Conservation (phyloP, 371 early-diverging fungal species). For the Mortierella sp. region DNA sequence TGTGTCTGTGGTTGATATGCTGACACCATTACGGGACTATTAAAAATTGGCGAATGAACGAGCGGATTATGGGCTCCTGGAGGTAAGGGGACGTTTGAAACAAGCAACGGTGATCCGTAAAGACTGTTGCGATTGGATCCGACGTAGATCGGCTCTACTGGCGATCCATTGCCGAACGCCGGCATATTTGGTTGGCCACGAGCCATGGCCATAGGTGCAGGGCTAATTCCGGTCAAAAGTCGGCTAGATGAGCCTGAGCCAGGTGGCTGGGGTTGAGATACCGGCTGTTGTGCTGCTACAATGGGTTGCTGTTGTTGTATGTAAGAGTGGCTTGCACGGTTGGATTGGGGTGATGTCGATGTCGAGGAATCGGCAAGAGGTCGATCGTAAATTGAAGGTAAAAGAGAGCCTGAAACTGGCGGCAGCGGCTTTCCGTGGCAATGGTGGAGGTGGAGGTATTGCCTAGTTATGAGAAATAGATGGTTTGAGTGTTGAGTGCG, state of each 20-base stretch:
- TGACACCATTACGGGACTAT: background rate
- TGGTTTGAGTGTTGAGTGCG: background rate
- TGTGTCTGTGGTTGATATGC: conserved; percentile 38
- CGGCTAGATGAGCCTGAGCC: conserved; percentile 10
- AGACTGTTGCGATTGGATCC: conserved; percentile 29
- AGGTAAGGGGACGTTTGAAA: conserved; percentile 41
- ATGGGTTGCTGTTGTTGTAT: conserved; percentile 11
- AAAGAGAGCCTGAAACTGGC: conserved; percentile 17
- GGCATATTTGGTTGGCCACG: conserved; percentile 7
- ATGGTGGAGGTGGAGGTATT: conserved; percentile 46
- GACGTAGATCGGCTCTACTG: background rate
- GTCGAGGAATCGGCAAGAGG: background rate
- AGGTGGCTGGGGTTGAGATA: background rate
- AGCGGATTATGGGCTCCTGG: conserved; percentile 47
- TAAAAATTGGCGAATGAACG: conserved; percentile 19
- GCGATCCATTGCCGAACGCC: conserved; percentile 11
- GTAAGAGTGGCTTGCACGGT: background rate
- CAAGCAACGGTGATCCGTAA: conserved; percentile 38
- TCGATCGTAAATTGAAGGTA: conserved; percentile 13
- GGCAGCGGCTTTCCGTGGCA: conserved; percentile 36
- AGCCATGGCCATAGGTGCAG: conserved; percentile 19
- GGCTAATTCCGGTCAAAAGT: conserved; percentile 19
- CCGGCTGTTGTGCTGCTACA: background rate
- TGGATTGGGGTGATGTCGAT: background rate
- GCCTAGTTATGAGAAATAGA: conserved; percentile 6